Percentiles rank a stretch among this genome's conserved stretches.
Evolutionary conservation across 2,329 filamentous ascomycete species (phyloP).

Genomic region (Paracoccidioides lutzii): DNA sequence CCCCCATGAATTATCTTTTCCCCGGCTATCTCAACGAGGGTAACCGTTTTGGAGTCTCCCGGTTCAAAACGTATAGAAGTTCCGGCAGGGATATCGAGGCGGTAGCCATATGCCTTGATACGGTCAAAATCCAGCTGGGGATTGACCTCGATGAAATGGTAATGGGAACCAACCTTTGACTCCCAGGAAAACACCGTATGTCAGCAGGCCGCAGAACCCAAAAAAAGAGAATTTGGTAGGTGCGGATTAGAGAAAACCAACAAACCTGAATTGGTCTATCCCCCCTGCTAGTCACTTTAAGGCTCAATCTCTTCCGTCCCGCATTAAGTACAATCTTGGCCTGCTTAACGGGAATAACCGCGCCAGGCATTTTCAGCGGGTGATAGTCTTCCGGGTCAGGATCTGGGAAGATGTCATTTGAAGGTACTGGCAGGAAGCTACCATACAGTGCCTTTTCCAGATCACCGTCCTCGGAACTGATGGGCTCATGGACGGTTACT

Average conservation of each 20-base stretch:
- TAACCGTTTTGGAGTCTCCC: constrained; percentile 81
- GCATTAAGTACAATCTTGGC: constrained; percentile 56
- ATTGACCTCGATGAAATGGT: constrained; percentile 94
- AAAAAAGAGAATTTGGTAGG: background rate
- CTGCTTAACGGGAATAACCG: constrained; percentile 57
- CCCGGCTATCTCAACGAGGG: constrained; percentile 76
- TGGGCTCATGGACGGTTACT: constrained; percentile 84
- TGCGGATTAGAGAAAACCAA: background rate
- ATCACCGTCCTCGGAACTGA: constrained; percentile 75
- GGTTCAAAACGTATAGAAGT: constrained; percentile 91
- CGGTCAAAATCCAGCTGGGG: constrained; percentile 82
- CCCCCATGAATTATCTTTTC: constrained; percentile 69
- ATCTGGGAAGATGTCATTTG: constrained; percentile 52
- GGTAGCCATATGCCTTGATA: constrained; percentile 64
- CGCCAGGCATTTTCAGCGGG: constrained; percentile 59
- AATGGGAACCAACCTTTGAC: constrained; percentile 66
- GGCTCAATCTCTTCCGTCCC: constrained; percentile 56
- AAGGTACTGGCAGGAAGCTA: constrained; percentile 73
- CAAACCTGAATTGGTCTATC: constrained; percentile 77
- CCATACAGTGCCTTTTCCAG: constrained; percentile 79
- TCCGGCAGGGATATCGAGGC: constrained; percentile 79
- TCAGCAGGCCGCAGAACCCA: constrained; percentile 4
- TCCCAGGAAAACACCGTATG: background rate
- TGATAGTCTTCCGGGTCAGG: constrained; percentile 54
- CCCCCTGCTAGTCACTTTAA: constrained; percentile 73